A percentile compares a stretch with the other conserved stretches of the same genome.
phyloP scores from a whole-genome alignment of 164 flowering plant species.

The Liquidambar formosana region DNA sequence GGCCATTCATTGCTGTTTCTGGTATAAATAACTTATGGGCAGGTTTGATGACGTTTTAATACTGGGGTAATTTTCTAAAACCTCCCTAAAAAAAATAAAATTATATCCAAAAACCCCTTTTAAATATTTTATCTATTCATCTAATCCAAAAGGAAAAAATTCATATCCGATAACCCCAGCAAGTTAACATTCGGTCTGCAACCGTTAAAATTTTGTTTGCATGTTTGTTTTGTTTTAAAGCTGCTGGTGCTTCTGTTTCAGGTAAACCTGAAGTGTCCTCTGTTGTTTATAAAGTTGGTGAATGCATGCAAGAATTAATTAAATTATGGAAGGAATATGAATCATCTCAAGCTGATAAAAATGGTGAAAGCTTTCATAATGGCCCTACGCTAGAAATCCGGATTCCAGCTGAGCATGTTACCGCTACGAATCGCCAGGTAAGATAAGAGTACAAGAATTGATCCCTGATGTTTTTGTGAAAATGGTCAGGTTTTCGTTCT shows the following conservation, averaged over 20 bases:
- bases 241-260: slow-evolving; percentile 30
- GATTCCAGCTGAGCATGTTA: slow-evolving; percentile 91
- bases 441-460: slow-evolving; percentile 30
- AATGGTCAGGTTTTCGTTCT: not conserved
- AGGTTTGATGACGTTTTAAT: too few species aligned
- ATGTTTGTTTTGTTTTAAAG: not conserved
- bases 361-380: slow-evolving; percentile 44
- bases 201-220: too few species aligned
- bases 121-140: too few species aligned
- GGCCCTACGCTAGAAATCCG: slow-evolving; percentile 89
- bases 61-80: too few species aligned
- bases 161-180: too few species aligned
- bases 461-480: not conserved
- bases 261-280: slow-evolving; percentile 68
- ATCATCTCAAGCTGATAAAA: slow-evolving; percentile 54
- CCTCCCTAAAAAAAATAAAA: too few species aligned
- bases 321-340: slow-evolving; percentile 92
- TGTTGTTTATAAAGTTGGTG: slow-evolving; percentile 89
- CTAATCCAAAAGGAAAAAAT: too few species aligned
- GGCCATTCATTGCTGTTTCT: too few species aligned
- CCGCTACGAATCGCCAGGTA: slow-evolving; percentile 98
- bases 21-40: too few species aligned
- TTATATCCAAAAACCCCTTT: too few species aligned
- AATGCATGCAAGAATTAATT: slow-evolving; percentile 87
- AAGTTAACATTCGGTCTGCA: too few species aligned